Conservation (phyloP, 495 filamentous ascomycete genomes). For the Trypethelium eluteriae region DNA sequence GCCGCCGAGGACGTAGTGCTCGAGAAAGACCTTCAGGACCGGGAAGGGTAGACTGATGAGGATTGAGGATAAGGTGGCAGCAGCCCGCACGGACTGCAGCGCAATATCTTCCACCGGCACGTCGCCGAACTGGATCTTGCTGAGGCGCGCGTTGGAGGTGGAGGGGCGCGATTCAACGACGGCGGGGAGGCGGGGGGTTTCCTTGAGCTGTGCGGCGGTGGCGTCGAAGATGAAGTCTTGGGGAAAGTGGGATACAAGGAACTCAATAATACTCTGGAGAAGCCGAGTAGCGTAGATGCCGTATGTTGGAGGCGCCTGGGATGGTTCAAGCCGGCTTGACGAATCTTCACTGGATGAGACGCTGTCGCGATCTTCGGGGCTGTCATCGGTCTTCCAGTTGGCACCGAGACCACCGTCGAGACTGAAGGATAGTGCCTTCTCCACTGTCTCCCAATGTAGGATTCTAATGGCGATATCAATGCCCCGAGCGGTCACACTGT, state of each 20-base stretch:
- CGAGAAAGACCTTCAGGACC: slow-evolving; percentile 49
- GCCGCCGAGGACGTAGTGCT: slow-evolving; percentile 42
- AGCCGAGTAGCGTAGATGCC: slow-evolving; percentile 24
- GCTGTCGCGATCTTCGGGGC: slow-evolving; percentile 20
- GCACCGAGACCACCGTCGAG: slow-evolving; percentile 24
- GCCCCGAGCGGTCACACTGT: slow-evolving; percentile 22
- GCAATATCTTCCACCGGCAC: slow-evolving; percentile 41
- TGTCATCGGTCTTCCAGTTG: slow-evolving; percentile 18
- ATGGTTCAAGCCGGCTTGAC: slow-evolving; percentile 11
- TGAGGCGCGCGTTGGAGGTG: slow-evolving; percentile 45
- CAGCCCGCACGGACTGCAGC: slow-evolving; percentile 29
- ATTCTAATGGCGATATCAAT: slow-evolving; percentile 25
- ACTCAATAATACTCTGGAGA: slow-evolving; percentile 29
- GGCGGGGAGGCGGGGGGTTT: background rate
- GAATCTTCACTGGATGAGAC: slow-evolving; percentile 24
- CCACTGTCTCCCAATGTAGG: slow-evolving; percentile 35
- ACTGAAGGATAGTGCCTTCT: slow-evolving; percentile 26
- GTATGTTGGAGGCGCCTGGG: slow-evolving; percentile 16
- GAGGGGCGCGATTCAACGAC: slow-evolving; percentile 28
- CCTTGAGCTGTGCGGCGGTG: slow-evolving; percentile 28
- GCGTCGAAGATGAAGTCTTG: slow-evolving; percentile 28
- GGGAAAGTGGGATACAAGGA: slow-evolving; percentile 30
- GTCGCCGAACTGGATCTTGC: slow-evolving; percentile 61
- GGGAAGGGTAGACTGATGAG: slow-evolving; percentile 57
- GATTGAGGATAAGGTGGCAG: slow-evolving; percentile 50